Percentiles rank a stretch among this genome's conserved stretches.
These are phyloP conservation scores for Dipodascus albidus DNA, from an alignment of 805 yeast genomes.

Conservation along the genomic window DNA sequence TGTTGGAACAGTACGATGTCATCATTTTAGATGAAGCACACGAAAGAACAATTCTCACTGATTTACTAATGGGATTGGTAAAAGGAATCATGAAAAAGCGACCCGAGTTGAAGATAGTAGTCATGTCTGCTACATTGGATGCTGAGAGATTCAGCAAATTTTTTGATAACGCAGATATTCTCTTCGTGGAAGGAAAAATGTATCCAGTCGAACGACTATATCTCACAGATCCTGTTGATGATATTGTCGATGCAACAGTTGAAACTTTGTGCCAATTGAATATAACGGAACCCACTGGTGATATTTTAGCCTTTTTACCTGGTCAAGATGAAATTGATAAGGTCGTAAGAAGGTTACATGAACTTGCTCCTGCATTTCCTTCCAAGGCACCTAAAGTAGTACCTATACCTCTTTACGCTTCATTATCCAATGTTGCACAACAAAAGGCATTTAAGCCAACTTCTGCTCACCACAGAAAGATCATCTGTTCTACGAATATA, in stretches of 20 bases:
- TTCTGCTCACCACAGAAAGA: slow-evolving; percentile 61
- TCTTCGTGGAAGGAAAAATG: slow-evolving; percentile 83
- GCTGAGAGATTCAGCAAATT: slow-evolving; percentile 76
- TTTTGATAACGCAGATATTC: slow-evolving; percentile 65
- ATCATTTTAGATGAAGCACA: slow-evolving; percentile 94
- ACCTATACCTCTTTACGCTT: slow-evolving; percentile 85
- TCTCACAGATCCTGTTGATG: slow-evolving; percentile 55
- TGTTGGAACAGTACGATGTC: slow-evolving; percentile 54
- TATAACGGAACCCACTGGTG: slow-evolving; percentile 72
- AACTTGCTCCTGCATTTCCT: slow-evolving; percentile 50
- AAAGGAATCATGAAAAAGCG: slow-evolving; percentile 49
- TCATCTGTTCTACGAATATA: slow-evolving; percentile 85
- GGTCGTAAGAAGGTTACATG: slow-evolving; percentile 49
- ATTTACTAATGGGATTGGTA: slow-evolving; percentile 77
- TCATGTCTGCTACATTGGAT: slow-evolving; percentile 96
- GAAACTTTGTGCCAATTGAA: slow-evolving; percentile 71
- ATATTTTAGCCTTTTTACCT: slow-evolving; percentile 81
- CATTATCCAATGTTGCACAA: slow-evolving; percentile 78
- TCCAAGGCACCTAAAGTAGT: slow-evolving; percentile 64
- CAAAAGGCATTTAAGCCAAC: slow-evolving; percentile 62
- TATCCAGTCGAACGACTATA: slow-evolving; percentile 71
- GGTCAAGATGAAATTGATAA: slow-evolving; percentile 98
- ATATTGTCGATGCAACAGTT: slow-evolving; percentile 69
- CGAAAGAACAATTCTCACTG: slow-evolving; percentile 89
- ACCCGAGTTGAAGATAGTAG: slow-evolving; percentile 52